Conservation (phyloP, 192 early-diverging fungal species). For the Mortierella claussenii region DNA sequence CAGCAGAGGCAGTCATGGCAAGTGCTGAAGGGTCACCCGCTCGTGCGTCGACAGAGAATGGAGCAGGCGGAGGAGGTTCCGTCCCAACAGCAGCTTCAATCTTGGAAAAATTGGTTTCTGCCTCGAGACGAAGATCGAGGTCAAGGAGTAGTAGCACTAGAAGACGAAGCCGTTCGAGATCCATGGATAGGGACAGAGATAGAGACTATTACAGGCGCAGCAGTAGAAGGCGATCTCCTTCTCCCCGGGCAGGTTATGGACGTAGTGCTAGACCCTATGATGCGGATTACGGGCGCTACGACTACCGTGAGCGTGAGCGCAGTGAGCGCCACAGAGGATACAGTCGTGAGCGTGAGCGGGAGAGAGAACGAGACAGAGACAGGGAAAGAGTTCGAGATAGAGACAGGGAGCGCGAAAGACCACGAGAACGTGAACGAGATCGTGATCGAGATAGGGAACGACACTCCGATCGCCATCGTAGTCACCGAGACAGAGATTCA, state of each 20-base stretch:
- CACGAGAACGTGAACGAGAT: slow-evolving; percentile 11
- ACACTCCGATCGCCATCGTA: neutral
- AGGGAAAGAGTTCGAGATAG: slow-evolving; percentile 26
- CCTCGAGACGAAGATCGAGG: slow-evolving; percentile 33
- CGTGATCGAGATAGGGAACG: slow-evolving; percentile 15
- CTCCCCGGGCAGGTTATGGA: slow-evolving; percentile 38
- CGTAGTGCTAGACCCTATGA: slow-evolving; percentile 39
- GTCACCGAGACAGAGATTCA: neutral
- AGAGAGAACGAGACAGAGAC: slow-evolving; percentile 11
- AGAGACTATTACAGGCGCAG: slow-evolving; percentile 29
- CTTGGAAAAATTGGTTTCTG: slow-evolving; percentile 34
- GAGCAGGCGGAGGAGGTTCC: neutral
- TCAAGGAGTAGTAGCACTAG: slow-evolving; percentile 35
- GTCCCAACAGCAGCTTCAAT: slow-evolving; percentile 10
- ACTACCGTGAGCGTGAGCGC: slow-evolving; percentile 21
- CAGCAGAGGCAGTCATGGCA: slow-evolving; percentile 11
- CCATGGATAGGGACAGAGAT: slow-evolving; percentile 22
- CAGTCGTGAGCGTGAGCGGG: slow-evolving; percentile 26
- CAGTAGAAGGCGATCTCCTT: slow-evolving; percentile 26
- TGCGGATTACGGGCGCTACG: slow-evolving; percentile 31
- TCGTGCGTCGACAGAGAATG: neutral
- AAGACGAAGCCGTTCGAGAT: slow-evolving; percentile 37
- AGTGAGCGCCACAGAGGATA: slow-evolving; percentile 13
- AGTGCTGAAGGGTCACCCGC: slow-evolving; percentile 19
- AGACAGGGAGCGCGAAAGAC: slow-evolving; percentile 17